These are phyloP conservation scores for Cenchrus purpureus DNA, from an alignment of 176 grass and related monocot species.

Conservation along the genomic window DNA sequence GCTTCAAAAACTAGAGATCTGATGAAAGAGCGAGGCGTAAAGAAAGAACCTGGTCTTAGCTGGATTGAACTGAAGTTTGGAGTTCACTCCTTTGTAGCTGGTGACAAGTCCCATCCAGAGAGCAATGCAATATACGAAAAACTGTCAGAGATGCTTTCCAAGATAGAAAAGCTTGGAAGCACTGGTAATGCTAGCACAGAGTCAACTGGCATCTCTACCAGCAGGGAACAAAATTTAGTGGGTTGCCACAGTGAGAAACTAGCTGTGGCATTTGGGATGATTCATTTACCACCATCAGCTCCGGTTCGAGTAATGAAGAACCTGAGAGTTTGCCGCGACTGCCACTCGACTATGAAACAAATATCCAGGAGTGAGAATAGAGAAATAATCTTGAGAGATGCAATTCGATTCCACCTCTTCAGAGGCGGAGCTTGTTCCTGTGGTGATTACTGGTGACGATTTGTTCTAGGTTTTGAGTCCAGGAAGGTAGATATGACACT, in stretches of 20 bases:
- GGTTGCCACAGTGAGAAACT: slow-evolving; percentile 73
- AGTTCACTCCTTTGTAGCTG: slow-evolving; percentile 72
- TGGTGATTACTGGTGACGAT: slow-evolving; percentile 49
- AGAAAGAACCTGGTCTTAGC: slow-evolving; percentile 79
- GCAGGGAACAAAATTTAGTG: slow-evolving; percentile 29
- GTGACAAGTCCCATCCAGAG: slow-evolving; percentile 62
- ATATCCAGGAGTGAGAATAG: slow-evolving; percentile 59
- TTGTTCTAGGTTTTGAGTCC: neutral
- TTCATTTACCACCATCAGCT: slow-evolving; percentile 53
- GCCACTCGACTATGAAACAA: slow-evolving; percentile 65
- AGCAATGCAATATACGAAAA: slow-evolving; percentile 57
- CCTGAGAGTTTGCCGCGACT: slow-evolving; percentile 66
- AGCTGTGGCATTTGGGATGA: slow-evolving; percentile 66
- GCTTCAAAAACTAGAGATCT: slow-evolving; percentile 61
- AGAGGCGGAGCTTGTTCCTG: slow-evolving; percentile 51
- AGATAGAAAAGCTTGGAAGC: slow-evolving; percentile 41
- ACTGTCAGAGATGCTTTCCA: slow-evolving; percentile 61
- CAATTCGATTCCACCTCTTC: slow-evolving; percentile 51
- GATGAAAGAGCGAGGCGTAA: slow-evolving; percentile 78
- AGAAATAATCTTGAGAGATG: slow-evolving; percentile 53
- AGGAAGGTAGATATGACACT: neutral
- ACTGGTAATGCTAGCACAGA: neutral
- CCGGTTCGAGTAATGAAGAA: slow-evolving; percentile 78
- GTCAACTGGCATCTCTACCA: slow-evolving; percentile 25
- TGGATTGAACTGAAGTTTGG: slow-evolving; percentile 62